Conservation (phyloP, 2,329 filamentous ascomycete genomes). For the Paracamarosporium sp. region DNA sequence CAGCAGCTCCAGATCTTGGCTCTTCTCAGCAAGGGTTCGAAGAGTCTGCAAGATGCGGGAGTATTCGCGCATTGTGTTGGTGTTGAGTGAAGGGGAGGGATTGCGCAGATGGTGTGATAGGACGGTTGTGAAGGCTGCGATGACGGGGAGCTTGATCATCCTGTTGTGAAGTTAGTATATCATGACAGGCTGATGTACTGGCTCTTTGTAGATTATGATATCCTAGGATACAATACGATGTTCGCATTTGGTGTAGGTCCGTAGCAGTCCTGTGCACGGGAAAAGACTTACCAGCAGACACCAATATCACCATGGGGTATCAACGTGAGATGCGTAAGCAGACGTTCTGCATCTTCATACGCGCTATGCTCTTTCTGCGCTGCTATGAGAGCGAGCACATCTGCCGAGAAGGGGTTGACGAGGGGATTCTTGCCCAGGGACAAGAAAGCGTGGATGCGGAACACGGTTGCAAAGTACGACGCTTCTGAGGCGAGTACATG, state of each 20-base stretch:
- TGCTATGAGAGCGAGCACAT: conserved; percentile 20
- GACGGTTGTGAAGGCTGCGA: conserved; percentile 30
- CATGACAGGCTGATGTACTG: no score
- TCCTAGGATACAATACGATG: no score
- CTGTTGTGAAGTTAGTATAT: neutral
- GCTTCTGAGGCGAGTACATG: conserved; percentile 28
- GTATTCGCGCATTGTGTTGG: conserved; percentile 15
- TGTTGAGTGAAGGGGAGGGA: conserved; percentile 1
- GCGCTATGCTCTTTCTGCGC: conserved; percentile 18
- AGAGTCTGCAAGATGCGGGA: conserved; percentile 18
- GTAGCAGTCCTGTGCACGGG: no score
- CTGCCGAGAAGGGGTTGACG: conserved; percentile 26
- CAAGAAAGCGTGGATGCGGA: conserved; percentile 24
- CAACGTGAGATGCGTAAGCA: conserved; percentile 24
- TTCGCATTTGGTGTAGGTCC: neutral
- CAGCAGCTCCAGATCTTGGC: conserved; percentile 18
- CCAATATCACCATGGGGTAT: conserved; percentile 29
- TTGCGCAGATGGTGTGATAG: conserved; percentile 26
- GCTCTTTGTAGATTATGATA: no score
- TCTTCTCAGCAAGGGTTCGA: conserved; percentile 15
- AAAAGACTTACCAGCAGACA: conserved; percentile 23
- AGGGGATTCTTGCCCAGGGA: conserved; percentile 19
- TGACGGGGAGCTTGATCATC: conserved; percentile 19
- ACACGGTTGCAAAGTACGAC: conserved; percentile 33
- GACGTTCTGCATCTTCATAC: conserved; percentile 22